Conservation (phyloP, 352 stramenopile genomes). For the Phytophthora multivora region DNA sequence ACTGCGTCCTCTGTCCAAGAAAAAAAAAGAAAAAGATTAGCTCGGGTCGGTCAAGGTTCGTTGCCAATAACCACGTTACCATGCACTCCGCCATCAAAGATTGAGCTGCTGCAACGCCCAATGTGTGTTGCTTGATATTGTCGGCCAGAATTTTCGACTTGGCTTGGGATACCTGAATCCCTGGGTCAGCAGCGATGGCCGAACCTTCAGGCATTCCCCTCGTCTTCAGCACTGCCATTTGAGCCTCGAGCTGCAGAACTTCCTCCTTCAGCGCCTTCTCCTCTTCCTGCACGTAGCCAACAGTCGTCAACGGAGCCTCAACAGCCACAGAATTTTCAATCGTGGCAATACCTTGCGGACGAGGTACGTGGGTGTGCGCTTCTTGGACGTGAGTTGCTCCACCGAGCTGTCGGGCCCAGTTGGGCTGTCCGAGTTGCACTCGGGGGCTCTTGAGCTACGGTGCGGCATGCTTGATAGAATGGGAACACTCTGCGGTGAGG, state of each 20-base stretch:
- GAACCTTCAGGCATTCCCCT: slow-evolving; percentile 11
- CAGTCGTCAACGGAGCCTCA: not conserved
- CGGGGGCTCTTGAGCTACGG: not conserved
- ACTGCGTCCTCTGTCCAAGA: slow-evolving; percentile 12
- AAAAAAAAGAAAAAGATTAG: not conserved
- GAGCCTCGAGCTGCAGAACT: slow-evolving; percentile 19
- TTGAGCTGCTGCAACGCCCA: slow-evolving; percentile 20
- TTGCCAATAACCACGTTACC: not conserved
- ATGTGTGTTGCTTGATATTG: slow-evolving; percentile 10
- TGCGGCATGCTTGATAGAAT: not conserved
- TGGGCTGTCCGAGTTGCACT: not conserved
- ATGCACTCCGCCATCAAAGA: slow-evolving; percentile 24
- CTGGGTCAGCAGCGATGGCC: slow-evolving; percentile 4
- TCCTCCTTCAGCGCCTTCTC: slow-evolving; percentile 4
- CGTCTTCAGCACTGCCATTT: slow-evolving; percentile 20
- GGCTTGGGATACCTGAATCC: slow-evolving; percentile 2
- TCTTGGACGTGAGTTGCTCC: slow-evolving; percentile 2
- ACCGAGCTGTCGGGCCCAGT: not conserved
- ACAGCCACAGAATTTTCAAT: not conserved
- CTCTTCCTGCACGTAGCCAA: slow-evolving; percentile 6
- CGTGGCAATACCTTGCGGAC: slow-evolving; percentile 14
- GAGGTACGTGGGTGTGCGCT: slow-evolving; percentile 29
- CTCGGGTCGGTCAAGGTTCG: too few relatives aligned
- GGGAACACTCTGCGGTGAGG: too few relatives aligned
- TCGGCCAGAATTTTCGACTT: slow-evolving; percentile 13